phyloP scores from a whole-genome alignment of 176 grass and related monocot genomes.

The Saccharum spontaneum region DNA sequence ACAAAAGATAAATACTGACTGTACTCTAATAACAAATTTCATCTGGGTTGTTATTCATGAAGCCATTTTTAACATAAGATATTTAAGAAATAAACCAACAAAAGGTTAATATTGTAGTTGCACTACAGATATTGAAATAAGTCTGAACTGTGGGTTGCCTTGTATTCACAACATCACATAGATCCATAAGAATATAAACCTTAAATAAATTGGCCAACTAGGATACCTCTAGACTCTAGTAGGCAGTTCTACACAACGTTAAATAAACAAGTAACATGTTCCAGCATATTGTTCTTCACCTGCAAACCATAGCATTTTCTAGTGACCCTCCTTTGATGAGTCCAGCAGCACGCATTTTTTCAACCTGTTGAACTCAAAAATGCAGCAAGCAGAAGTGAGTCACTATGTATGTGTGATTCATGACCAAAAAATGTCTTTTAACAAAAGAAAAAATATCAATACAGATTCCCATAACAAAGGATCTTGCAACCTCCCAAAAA shows the following conservation, averaged over 20 bases:
- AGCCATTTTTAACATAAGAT: conserved; percentile 14
- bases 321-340: conserved; percentile 90
- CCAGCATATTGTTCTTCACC: conserved; percentile 39
- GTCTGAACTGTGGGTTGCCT: background rate
- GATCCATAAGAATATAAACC: background rate
- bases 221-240: background rate
- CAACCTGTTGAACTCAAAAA: conserved; percentile 50
- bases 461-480: background rate
- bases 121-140: background rate
- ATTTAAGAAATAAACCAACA: background rate
- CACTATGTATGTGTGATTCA: background rate
- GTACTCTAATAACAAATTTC: background rate
- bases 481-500: background rate
- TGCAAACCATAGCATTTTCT: conserved; percentile 98
- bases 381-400: background rate
- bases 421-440: background rate
- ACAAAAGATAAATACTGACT: background rate
- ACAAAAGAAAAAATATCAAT: background rate
- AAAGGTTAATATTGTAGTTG: background rate
- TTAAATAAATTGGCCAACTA: background rate
- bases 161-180: background rate
- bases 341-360: conserved; percentile 58
- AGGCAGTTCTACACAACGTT: background rate
- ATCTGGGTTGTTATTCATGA: background rate
- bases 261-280: conserved; percentile 9